Evolutionary conservation across 495 filamentous ascomycete genomes (phyloP).

Genomic region (Podospora sp.): DNA sequence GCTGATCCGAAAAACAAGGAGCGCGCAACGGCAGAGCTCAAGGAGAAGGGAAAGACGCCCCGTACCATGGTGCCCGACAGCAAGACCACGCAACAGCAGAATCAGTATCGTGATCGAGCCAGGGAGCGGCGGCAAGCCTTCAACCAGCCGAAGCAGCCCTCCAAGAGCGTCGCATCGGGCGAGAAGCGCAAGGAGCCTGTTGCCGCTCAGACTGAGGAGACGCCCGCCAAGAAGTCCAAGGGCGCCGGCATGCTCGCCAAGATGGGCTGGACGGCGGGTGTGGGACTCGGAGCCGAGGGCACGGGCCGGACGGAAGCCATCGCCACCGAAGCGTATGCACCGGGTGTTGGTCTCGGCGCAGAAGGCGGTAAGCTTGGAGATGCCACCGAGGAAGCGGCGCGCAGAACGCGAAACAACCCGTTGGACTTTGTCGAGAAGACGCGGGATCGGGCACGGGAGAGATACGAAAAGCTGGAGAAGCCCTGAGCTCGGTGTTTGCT

Average conservation of each 20-base stretch:
- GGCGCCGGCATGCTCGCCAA: slow-evolving; percentile 83
- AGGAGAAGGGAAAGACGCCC: slow-evolving; percentile 62
- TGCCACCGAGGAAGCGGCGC: slow-evolving; percentile 74
- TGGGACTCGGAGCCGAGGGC: slow-evolving; percentile 79
- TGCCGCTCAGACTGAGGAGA: slow-evolving; percentile 22
- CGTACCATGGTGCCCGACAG: slow-evolving; percentile 47
- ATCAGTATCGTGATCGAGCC: slow-evolving; percentile 78
- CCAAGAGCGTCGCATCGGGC: neutral
- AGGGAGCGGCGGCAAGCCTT: slow-evolving; percentile 78
- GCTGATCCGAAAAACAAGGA: slow-evolving; percentile 59
- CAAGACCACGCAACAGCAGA: slow-evolving; percentile 39
- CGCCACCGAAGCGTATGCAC: slow-evolving; percentile 74
- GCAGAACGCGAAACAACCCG: slow-evolving; percentile 70
- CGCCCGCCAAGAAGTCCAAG: slow-evolving; percentile 62
- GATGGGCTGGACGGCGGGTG: slow-evolving; percentile 85
- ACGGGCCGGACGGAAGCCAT: slow-evolving; percentile 78
- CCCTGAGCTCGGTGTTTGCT: neutral
- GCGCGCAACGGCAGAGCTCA: slow-evolving; percentile 56
- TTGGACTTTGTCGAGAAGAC: slow-evolving; percentile 77
- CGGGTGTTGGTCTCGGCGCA: slow-evolving; percentile 84
- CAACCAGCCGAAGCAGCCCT: slow-evolving; percentile 60
- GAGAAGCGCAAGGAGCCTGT: slow-evolving; percentile 36
- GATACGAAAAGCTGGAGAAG: slow-evolving; percentile 64
- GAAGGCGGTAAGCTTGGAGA: slow-evolving; percentile 83
- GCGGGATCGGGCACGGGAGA: slow-evolving; percentile 75